phyloP scores from a whole-genome alignment of 2,329 filamentous ascomycete species.

The Stylonectria norvegica region DNA sequence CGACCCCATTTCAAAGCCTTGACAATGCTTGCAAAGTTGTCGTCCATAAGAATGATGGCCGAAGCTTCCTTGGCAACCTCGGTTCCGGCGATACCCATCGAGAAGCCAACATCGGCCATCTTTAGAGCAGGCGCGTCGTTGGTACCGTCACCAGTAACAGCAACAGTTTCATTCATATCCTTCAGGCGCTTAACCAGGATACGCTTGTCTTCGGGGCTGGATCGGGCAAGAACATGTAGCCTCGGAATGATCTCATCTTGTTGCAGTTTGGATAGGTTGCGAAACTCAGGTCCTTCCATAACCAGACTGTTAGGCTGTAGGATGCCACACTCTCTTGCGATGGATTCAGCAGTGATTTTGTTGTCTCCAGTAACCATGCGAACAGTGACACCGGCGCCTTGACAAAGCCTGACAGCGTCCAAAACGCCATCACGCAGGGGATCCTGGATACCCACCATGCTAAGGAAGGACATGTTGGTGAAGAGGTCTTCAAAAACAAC shows the following conservation, averaged over 20 bases:
- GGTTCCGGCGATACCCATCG: conserved; percentile 80
- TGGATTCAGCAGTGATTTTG: conserved; percentile 72
- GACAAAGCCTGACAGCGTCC: conserved; percentile 69
- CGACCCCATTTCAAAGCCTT: conserved; percentile 80
- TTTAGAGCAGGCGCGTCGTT: conserved; percentile 81
- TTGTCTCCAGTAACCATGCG: conserved; percentile 88
- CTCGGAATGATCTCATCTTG: conserved; percentile 66
- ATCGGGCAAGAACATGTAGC: conserved; percentile 69
- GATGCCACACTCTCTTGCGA: conserved; percentile 76
- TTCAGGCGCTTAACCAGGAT: conserved; percentile 69
- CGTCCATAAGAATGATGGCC: conserved; percentile 82
- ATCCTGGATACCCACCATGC: conserved; percentile 77
- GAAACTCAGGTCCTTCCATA: conserved; percentile 76
- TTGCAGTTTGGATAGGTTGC: conserved; percentile 63
- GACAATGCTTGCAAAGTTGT: conserved; percentile 84
- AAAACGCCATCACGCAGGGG: conserved; percentile 72
- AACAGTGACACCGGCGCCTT: conserved; percentile 72
- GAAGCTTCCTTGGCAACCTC: conserved; percentile 84
- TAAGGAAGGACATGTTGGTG: conserved; percentile 63
- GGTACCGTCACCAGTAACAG: conserved; percentile 79
- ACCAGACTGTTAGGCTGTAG: conserved; percentile 64
- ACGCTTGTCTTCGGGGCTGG: conserved; percentile 74
- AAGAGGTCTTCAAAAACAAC: conserved; percentile 66
- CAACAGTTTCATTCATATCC: conserved; percentile 71
- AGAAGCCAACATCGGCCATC: conserved; percentile 78